Evolutionary conservation across 495 filamentous ascomycete species (phyloP), one percentile per base, ranked within the genome.

Genomic region (Talaromyces thailandensis): DNA sequence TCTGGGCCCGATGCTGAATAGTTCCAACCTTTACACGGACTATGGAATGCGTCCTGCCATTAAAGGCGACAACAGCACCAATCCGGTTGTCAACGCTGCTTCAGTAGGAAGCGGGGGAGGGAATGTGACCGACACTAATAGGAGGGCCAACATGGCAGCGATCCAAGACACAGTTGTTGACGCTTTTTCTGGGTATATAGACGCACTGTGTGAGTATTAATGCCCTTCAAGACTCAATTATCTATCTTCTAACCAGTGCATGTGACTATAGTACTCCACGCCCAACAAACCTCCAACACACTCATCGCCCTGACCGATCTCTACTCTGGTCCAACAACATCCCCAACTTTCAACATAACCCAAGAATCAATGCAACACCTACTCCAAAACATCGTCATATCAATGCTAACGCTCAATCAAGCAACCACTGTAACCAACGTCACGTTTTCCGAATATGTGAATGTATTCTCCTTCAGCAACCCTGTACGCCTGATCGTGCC

Each of bases 401-500:
- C 63, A 3, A 66, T 67, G 59, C 37, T 62, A 3, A 48, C 64
- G 1, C 65, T 63, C 45, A 58, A 58, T 26, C 40, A 62, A 14
- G 64, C 62, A 58, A 63, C 56, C 26, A 63, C 62, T 1, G 43
- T 24, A 6, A 50, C 64, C 7, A 60, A 37, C 26, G 62, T 63
- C 18, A 69, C 62, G 4, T 50, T 56, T n/a, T 51, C n/a, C 12
- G 50, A 56, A 1, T 52, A 43, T 16, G 60, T 67, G 12, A 69
- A 69, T 40, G 57, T 69, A 3, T 71, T 68, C 56, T 50, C 26
- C 23, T 71, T 71, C 63, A 61, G 56, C 3, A 50, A 61, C 6
- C 68, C 64, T 0, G 31, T 63, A 2, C 62, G 58, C 11, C 56
- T 71, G 23, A 63, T 71, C 23, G 32, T 68, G 0, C 69, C 68